Conservation (phyloP, 768 basidiomycete species). For the Dioszegia aurantiaca region DNA sequence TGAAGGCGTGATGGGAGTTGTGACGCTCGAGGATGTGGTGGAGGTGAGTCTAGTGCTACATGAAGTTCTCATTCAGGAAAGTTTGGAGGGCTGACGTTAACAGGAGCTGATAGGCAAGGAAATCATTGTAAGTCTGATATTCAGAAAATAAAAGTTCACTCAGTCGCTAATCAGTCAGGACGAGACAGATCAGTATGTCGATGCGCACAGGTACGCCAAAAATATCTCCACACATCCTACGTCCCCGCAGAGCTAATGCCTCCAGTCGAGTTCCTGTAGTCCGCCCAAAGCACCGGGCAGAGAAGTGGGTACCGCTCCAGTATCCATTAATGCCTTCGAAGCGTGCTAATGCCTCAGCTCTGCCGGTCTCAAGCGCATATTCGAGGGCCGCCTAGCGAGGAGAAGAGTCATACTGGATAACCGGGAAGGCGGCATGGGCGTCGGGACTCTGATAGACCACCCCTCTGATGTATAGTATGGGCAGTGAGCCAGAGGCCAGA, state of each 20-base stretch:
- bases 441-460: slow-evolving; percentile 25
- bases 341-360: slow-evolving; percentile 13
- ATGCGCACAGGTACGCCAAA: slow-evolving; percentile 38
- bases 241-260: background rate
- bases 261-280: slow-evolving; percentile 41
- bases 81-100: slow-evolving; percentile 12
- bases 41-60: slow-evolving; percentile 30
- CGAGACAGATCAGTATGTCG: slow-evolving; percentile 45
- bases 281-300: slow-evolving; percentile 25
- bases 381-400: slow-evolving; percentile 33
- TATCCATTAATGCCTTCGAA: background rate
- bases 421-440: slow-evolving; percentile 1
- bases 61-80: background rate
- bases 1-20: slow-evolving; percentile 33
- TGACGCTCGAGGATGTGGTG: slow-evolving; percentile 48
- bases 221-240: no score
- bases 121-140: slow-evolving; percentile 34
- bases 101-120: slow-evolving; percentile 44
- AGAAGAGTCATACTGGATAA: slow-evolving; percentile 23
- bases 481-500: background rate
- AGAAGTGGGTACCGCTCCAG: slow-evolving; percentile 19
- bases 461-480: slow-evolving; percentile 10
- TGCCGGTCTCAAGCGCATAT: slow-evolving; percentile 33
- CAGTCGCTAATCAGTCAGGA: slow-evolving; percentile 23
- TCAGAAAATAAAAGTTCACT: background rate